Evolutionary conservation across 768 basidiomycete species (phyloP), one percentile per base, ranked within the genome.

Genomic region (Termitomyces eurrhizus): DNA sequence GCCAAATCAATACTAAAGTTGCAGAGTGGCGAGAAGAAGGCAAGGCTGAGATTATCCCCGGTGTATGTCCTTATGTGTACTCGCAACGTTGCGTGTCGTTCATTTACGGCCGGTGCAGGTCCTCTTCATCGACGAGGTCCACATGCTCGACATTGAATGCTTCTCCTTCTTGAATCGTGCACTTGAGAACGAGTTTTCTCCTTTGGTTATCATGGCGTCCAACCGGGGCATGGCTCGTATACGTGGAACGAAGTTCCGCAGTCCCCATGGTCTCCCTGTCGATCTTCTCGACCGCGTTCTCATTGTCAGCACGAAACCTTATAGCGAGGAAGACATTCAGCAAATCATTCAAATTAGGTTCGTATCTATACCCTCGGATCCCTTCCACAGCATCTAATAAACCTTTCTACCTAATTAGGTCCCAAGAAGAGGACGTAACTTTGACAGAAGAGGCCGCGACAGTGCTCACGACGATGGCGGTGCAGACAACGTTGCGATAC

Each of bases 61-160:
- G 96, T 4, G 96, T 96, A 69, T 53, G 86, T 83, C 45, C 61
- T 36, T 18, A 53, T 50, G 26, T 52, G 56, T 33, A 2, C 16
- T 55, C 13, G 16, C n/a, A 33, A 9, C 2, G 1, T 29, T 56
- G 59, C 12, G 45, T 5, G 18, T 42, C 16, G 32, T 59, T 57
- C n/a, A 50, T 39, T 21, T 33, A 32, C 8, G 29, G 41, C n/a
- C 29, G 3, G 48, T 56, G 13, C 67, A 95, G 93, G 93, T 97
- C n/a, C 80, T 97, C 13, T 98, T 98, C 79, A 97, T 98, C 67
- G 96, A 98, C 74, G 96, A 98, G 76, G 96, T 98, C 13, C 96
- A 98, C 80, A 99, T 99, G 96, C 87, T 99, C 65, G 96, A 99
- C 73, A 98, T 99, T 63, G 96, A 98, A 72, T 98, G 96, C 71